Evolutionary conservation across 2,329 filamentous ascomycete species (phyloP).

Genomic region (Pezizomycotina sp.): DNA sequence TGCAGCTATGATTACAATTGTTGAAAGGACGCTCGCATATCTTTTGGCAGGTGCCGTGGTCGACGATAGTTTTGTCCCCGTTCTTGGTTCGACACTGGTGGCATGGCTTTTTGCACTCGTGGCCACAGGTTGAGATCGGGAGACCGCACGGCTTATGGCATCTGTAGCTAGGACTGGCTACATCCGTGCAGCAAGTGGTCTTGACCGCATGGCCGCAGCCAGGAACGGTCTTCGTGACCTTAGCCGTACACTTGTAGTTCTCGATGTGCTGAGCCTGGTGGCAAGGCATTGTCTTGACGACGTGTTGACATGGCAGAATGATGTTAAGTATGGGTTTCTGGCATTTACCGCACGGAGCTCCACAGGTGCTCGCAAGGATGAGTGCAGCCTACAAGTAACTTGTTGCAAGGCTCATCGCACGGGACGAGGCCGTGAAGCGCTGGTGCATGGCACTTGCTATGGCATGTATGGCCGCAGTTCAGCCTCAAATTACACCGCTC

Average conservation of each 20-base stretch:
- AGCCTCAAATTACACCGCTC: conserved; percentile 32
- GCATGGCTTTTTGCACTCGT: conserved; percentile 39
- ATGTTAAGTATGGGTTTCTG: conserved; percentile 9
- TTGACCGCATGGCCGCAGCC: conserved; percentile 40
- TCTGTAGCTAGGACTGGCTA: conserved; percentile 30
- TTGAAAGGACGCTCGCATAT: conserved; percentile 37
- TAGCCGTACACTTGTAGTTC: conserved; percentile 35
- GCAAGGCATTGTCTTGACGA: conserved; percentile 24
- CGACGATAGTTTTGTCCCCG: conserved; percentile 23
- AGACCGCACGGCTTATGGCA: conserved; percentile 37
- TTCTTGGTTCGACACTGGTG: conserved; percentile 33
- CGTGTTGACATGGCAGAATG: conserved; percentile 21
- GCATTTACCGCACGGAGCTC: conserved; percentile 22
- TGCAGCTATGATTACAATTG: conserved; percentile 43
- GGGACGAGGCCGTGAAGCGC: conserved; percentile 25
- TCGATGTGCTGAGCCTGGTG: conserved; percentile 32
- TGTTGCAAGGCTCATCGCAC: conserved; percentile 28
- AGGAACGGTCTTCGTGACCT: conserved; percentile 36
- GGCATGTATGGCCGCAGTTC: conserved; percentile 22
- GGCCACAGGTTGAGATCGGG: conserved; percentile 41
- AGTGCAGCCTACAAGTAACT: conserved; percentile 25
- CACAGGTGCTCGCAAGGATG: conserved; percentile 30
- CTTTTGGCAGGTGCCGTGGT: conserved; percentile 37
- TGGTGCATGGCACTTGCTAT: conserved; percentile 25
- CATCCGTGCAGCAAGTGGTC: conserved; percentile 37